These are phyloP conservation scores for Polygonum maritimum DNA, from an alignment of 148 eudicot genomes.

Conservation along the genomic window DNA sequence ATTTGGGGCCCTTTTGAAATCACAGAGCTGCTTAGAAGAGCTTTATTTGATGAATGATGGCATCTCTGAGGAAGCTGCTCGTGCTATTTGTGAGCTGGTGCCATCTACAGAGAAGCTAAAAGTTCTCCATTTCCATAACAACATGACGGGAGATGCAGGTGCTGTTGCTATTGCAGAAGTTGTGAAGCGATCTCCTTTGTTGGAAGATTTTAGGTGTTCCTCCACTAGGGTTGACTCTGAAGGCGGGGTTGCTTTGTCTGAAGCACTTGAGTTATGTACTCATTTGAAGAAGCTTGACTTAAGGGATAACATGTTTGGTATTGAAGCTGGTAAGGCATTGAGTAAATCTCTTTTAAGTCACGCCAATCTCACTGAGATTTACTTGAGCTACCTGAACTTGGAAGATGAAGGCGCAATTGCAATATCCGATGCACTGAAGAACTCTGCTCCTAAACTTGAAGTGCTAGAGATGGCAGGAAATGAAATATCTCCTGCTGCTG, in stretches of 20 bases:
- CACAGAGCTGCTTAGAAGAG: conserved; percentile 51
- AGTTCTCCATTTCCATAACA: conserved; percentile 52
- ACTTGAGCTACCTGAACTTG: conserved; percentile 52
- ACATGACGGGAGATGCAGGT: conserved; percentile 66
- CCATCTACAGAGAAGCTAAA: conserved; percentile 43
- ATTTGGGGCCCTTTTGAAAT: conserved; percentile 42
- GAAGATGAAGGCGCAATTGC: conserved; percentile 50
- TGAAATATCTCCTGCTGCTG: conserved; percentile 41
- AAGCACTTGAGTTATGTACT: conserved; percentile 38
- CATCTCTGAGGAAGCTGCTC: conserved; percentile 63
- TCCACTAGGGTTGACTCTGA: conserved; percentile 48
- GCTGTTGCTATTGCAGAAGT: conserved; percentile 44
- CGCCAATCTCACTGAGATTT: conserved; percentile 36
- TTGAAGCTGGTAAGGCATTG: conserved; percentile 44
- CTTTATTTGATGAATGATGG: conserved; percentile 59
- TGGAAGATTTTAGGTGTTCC: conserved; percentile 51
- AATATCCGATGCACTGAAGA: conserved; percentile 33
- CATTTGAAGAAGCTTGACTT: conserved; percentile 40
- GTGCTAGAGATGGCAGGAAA: conserved; percentile 63
- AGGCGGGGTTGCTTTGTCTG: conserved; percentile 44
- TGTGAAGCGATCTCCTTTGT: conserved; percentile 33
- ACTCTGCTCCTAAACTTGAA: conserved; percentile 42
- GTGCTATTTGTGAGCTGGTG: conserved; percentile 42
- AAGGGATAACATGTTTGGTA: conserved; percentile 63
- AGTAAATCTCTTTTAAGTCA: conserved; percentile 26